Evolutionary conservation across 306 rosid species (phyloP).

Genomic region (Fragaria nilgerrensis): DNA sequence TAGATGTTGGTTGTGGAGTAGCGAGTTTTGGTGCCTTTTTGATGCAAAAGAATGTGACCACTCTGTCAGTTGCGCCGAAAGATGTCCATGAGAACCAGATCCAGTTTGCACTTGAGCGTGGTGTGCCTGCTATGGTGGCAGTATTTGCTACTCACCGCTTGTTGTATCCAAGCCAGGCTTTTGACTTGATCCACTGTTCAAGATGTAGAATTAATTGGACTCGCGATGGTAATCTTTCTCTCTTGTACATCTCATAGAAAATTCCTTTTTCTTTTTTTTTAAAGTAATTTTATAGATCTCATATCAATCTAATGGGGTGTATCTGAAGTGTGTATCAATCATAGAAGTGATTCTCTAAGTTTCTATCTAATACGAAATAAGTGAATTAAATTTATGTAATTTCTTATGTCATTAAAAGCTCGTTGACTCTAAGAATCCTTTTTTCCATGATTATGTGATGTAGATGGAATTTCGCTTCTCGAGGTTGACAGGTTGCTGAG

Average conservation of each 20-base stretch:
- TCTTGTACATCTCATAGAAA: background rate
- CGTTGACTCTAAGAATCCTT: conserved; percentile 28
- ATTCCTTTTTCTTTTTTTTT: background rate
- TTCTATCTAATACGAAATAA: background rate
- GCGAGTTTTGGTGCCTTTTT: conserved; percentile 89
- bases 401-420: conserved; percentile 17
- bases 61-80: conserved; percentile 79
- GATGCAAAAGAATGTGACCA: conserved; percentile 66
- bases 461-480: conserved; percentile 86
- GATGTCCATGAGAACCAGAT: conserved; percentile 86
- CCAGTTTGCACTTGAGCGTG: conserved; percentile 95
- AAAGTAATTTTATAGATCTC: background rate
- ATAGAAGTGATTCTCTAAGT: conserved; percentile 4
- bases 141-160: conserved; percentile 65
- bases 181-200: conserved; percentile 90
- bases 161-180: conserved; percentile 85
- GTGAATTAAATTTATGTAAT: background rate
- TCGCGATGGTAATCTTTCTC: conserved; percentile 58
- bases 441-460: conserved; percentile 38
- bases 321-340: conserved; percentile 2
- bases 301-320: background rate
- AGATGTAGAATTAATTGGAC: conserved; percentile 89
- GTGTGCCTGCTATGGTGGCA: conserved; percentile 83
- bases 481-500: conserved; percentile 85
- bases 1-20: conserved; percentile 88